phyloP scores from a whole-genome alignment of 768 basidiomycete species.

The Xerocomus brunneocitrinus region DNA sequence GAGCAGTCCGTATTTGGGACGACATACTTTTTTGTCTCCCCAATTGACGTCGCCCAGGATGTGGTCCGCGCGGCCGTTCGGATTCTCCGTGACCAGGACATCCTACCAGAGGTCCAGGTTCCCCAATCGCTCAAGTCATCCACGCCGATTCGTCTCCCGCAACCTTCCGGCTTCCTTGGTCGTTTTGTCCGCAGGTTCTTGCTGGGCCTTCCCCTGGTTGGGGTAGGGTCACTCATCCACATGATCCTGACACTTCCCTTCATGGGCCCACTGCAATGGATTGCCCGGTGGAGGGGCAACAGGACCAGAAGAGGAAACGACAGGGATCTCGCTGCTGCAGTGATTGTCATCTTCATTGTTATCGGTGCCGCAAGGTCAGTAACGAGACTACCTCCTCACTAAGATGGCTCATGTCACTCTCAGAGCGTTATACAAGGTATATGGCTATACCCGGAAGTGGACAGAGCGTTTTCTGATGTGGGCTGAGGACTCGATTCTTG shows the following conservation, averaged over 20 bases:
- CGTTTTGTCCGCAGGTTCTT: constrained; percentile 67
- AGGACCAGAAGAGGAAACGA: constrained; percentile 49
- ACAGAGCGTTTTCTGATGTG: constrained; percentile 60
- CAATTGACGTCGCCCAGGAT: constrained; percentile 54
- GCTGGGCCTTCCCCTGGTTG: constrained; percentile 72
- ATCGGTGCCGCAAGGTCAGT: constrained; percentile 60
- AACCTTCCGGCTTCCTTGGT: constrained; percentile 45
- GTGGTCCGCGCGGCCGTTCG: constrained; percentile 60
- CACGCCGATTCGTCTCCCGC: constrained; percentile 18
- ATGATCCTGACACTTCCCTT: constrained; percentile 63
- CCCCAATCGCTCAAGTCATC: constrained; percentile 13
- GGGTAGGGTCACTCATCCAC: constrained; percentile 70
- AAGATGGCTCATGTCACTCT: constrained; percentile 10
- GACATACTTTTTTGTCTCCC: constrained; percentile 44
- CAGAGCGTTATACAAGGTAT: constrained; percentile 71
- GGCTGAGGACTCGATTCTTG: constrained; percentile 78
- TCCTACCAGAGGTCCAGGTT: constrained; percentile 25
- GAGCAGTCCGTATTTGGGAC: constrained; percentile 39
- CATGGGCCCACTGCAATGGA: constrained; percentile 63
- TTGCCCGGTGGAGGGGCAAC: constrained; percentile 61
- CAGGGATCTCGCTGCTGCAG: constrained; percentile 60
- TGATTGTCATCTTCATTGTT: constrained; percentile 57
- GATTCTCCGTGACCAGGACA: constrained; percentile 56
- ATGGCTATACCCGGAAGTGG: constrained; percentile 53
- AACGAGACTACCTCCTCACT: neutral